A percentile compares a stretch with the other conserved stretches of the same genome.
Evolutionary conservation across 305 asterid genomes (phyloP).

Genomic region (Salvia sclarea): DNA sequence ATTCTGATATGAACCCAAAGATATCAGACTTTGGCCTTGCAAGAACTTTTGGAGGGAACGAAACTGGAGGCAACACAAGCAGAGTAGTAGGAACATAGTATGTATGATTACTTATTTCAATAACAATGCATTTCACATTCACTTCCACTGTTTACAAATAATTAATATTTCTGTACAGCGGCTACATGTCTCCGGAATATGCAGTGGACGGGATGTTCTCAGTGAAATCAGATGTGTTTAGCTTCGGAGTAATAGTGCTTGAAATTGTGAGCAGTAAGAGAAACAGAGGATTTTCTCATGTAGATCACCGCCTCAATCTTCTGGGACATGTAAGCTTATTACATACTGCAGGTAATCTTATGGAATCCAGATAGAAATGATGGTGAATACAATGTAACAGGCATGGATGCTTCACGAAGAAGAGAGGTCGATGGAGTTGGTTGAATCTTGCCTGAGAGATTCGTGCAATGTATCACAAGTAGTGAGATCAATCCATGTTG

Average conservation of each 20-base stretch:
- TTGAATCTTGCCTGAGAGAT: conserved; percentile 27
- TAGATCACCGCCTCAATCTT: conserved; percentile 36
- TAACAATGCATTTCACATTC: not conserved
- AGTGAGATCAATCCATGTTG: conserved; percentile 39
- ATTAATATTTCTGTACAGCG: conserved; percentile 31
- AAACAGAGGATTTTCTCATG: conserved; percentile 37
- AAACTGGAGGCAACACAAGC: conserved; percentile 26
- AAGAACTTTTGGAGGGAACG: conserved; percentile 30
- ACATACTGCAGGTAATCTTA: not conserved
- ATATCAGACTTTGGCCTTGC: conserved; percentile 47
- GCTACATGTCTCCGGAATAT: conserved; percentile 56
- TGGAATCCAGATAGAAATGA: not conserved
- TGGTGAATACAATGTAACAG: conserved; percentile 19
- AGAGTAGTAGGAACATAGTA: conserved; percentile 33
- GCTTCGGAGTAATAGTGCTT: conserved; percentile 33
- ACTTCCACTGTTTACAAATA: not conserved
- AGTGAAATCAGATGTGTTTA: conserved; percentile 49
- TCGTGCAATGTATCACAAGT: conserved; percentile 26
- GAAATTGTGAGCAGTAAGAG: conserved; percentile 7
- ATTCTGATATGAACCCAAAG: conserved; percentile 51
- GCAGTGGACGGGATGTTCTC: conserved; percentile 47
- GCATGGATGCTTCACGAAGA: conserved; percentile 48
- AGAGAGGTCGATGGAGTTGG: conserved; percentile 40
- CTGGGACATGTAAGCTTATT: conserved; percentile 38
- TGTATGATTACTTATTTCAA: not conserved